Evolutionary conservation across 768 basidiomycete genomes (phyloP).

Genomic region (Neoboletus brunneissimus): DNA sequence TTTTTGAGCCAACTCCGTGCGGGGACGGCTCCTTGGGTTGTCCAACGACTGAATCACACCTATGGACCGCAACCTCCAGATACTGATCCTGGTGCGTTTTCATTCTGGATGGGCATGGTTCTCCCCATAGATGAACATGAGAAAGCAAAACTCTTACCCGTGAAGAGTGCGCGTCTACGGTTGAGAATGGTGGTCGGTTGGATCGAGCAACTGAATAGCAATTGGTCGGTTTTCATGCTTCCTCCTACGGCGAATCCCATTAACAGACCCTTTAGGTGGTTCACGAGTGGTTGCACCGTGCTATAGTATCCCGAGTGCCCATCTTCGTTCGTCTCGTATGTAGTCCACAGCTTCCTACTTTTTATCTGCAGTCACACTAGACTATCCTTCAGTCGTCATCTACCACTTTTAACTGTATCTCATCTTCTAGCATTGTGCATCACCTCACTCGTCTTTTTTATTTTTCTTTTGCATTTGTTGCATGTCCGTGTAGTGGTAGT

Average conservation of each 20-base stretch:
- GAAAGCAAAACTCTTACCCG: constrained; percentile 82
- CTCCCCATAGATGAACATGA: constrained; percentile 90
- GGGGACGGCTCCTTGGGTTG: constrained; percentile 90
- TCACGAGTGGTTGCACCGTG: constrained; percentile 65
- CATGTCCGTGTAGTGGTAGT: not conserved
- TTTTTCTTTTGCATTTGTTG: not conserved
- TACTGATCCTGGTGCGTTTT: constrained; percentile 63
- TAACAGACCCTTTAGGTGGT: constrained; percentile 57
- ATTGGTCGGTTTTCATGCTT: constrained; percentile 42
- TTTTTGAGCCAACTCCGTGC: constrained; percentile 60
- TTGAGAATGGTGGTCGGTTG: constrained; percentile 87
- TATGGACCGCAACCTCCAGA: constrained; percentile 71
- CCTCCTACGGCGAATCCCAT: constrained; percentile 16
- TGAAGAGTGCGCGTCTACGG: constrained; percentile 73
- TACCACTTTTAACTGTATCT: constrained; percentile 16
- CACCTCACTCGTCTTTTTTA: constrained; percentile 5
- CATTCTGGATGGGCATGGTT: constrained; percentile 88
- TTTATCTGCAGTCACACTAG: constrained; percentile 9
- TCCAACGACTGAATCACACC: constrained; percentile 77
- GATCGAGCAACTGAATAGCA: constrained; percentile 76
- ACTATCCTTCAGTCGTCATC: not conserved
- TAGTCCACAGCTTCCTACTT: constrained; percentile 7
- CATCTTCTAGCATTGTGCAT: constrained; percentile 17
- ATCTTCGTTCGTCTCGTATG: constrained; percentile 9
- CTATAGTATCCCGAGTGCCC: constrained; percentile 30